phyloP scores from a whole-genome alignment of 352 stramenopile genomes.

The Globisporangium ultimum region DNA sequence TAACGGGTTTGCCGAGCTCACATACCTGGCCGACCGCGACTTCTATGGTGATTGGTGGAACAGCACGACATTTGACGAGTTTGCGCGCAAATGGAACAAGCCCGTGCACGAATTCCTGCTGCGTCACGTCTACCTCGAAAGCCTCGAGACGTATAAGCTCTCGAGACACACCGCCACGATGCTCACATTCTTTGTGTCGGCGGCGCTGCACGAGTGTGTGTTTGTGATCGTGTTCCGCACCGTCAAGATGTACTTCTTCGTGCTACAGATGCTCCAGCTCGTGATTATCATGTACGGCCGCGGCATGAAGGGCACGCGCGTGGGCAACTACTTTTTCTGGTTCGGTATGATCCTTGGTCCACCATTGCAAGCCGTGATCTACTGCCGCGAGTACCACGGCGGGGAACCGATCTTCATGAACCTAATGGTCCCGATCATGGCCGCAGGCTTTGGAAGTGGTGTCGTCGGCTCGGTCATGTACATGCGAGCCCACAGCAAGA shows the following conservation, averaged over 20 bases:
- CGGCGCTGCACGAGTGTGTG: slow-evolving; percentile 93
- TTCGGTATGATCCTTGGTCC: slow-evolving; percentile 71
- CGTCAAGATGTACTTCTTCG: slow-evolving; percentile 91
- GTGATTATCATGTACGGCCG: slow-evolving; percentile 87
- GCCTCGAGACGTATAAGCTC: slow-evolving; percentile 68
- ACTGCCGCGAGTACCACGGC: slow-evolving; percentile 77
- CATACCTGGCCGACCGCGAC: slow-evolving; percentile 84
- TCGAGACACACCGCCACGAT: slow-evolving; percentile 76
- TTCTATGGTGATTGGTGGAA: slow-evolving; percentile 99
- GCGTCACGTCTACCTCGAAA: slow-evolving; percentile 83
- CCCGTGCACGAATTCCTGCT: slow-evolving; percentile 95
- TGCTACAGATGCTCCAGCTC: slow-evolving; percentile 94
- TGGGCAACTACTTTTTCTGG: slow-evolving; percentile 85
- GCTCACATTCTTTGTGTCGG: slow-evolving; percentile 93
- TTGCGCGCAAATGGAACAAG: slow-evolving; percentile 95
- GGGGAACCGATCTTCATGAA: slow-evolving; percentile 78
- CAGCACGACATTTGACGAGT: slow-evolving; percentile 89
- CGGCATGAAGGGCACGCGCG: slow-evolving; percentile 60
- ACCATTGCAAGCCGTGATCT: slow-evolving; percentile 73
- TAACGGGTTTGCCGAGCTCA: slow-evolving; percentile 94
- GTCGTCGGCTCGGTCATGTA: slow-evolving; percentile 45
- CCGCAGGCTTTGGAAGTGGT: slow-evolving; percentile 52
- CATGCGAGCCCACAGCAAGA: slow-evolving; percentile 30
- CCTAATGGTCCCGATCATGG: slow-evolving; percentile 74
- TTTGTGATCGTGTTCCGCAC: slow-evolving; percentile 95